phyloP scores from a whole-genome alignment of 2,329 filamentous ascomycete genomes.

The Stemphylium lycopersici region DNA sequence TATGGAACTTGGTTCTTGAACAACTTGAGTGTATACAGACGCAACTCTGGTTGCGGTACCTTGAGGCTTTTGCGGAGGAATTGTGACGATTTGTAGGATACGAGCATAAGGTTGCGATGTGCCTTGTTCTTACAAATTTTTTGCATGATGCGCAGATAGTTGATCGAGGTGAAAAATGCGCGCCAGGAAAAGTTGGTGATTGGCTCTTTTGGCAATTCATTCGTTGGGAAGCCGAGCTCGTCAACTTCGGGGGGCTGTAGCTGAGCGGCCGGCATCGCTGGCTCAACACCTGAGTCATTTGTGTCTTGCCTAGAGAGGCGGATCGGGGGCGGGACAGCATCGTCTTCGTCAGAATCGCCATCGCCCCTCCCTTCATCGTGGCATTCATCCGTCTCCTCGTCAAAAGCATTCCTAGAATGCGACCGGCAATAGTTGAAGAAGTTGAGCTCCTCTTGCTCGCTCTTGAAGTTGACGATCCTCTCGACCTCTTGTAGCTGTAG shows the following conservation, averaged over 20 bases:
- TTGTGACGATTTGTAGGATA: conserved; percentile 92
- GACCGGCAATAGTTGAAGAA: conserved; percentile 91
- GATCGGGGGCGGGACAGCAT: conserved; percentile 83
- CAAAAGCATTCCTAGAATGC: conserved; percentile 65
- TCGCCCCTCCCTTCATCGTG: conserved; percentile 27
- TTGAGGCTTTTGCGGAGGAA: conserved; percentile 92
- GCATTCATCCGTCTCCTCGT: conserved; percentile 29
- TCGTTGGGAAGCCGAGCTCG: conserved; percentile 82
- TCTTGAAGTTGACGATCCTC: conserved; percentile 82
- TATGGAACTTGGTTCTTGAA: conserved; percentile 99
- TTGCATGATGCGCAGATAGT: conserved; percentile 93
- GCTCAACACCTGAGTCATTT: conserved; percentile 33
- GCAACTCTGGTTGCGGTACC: conserved; percentile 83
- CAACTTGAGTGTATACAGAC: conserved; percentile 93
- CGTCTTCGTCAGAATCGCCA: conserved; percentile 56
- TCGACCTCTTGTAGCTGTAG: conserved; percentile 95
- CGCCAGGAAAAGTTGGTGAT: conserved; percentile 91
- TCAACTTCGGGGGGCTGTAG: conserved; percentile 67
- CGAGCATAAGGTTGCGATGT: conserved; percentile 89
- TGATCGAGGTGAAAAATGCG: conserved; percentile 94
- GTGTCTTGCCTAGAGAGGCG: conserved; percentile 59
- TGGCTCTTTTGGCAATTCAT: conserved; percentile 71
- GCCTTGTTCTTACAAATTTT: conserved; percentile 97
- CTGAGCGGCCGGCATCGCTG: conserved; percentile 33
- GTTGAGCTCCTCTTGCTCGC: conserved; percentile 80